Conservation (phyloP, 805 yeast species). For the Candida adriatica region DNA sequence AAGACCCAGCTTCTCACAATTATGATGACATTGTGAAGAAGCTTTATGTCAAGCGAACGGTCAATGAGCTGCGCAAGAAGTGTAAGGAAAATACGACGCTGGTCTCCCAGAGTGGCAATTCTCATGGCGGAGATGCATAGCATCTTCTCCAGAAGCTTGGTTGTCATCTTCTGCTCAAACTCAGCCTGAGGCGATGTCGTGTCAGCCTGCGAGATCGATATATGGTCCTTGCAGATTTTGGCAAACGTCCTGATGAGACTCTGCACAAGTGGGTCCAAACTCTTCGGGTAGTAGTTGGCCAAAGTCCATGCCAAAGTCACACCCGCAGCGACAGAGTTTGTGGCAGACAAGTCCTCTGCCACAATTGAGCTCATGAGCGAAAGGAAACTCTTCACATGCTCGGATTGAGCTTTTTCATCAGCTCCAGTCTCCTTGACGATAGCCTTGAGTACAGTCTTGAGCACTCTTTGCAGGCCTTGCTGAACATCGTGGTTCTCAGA, state of each 20-base stretch:
- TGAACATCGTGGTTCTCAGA: slow-evolving; percentile 85
- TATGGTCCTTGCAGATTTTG: slow-evolving; percentile 83
- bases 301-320: slow-evolving; percentile 78
- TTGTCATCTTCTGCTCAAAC: slow-evolving; percentile 74
- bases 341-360: slow-evolving; percentile 67
- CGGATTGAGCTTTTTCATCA: slow-evolving; percentile 49
- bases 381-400: slow-evolving; percentile 58
- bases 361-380: slow-evolving; percentile 57
- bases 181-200: slow-evolving; percentile 36
- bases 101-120: slow-evolving; percentile 85
- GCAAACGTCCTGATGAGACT: slow-evolving; percentile 81
- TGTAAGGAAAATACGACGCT: slow-evolving; percentile 80
- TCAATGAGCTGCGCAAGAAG: slow-evolving; percentile 87
- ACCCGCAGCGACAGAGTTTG: slow-evolving; percentile 81
- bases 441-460: slow-evolving; percentile 63
- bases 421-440: slow-evolving; percentile 40
- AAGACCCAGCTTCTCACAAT: slow-evolving; percentile 90
- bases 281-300: slow-evolving; percentile 64
- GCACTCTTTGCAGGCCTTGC: slow-evolving; percentile 70
- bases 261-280: slow-evolving; percentile 70
- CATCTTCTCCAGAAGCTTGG: slow-evolving; percentile 67
- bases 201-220: slow-evolving; percentile 43
- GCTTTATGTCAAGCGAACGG: slow-evolving; percentile 70
- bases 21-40: slow-evolving; percentile 65
- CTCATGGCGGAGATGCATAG: slow-evolving; percentile 73